phyloP scores from a whole-genome alignment of 352 stramenopile genomes.

The Pythium folliculosum region DNA sequence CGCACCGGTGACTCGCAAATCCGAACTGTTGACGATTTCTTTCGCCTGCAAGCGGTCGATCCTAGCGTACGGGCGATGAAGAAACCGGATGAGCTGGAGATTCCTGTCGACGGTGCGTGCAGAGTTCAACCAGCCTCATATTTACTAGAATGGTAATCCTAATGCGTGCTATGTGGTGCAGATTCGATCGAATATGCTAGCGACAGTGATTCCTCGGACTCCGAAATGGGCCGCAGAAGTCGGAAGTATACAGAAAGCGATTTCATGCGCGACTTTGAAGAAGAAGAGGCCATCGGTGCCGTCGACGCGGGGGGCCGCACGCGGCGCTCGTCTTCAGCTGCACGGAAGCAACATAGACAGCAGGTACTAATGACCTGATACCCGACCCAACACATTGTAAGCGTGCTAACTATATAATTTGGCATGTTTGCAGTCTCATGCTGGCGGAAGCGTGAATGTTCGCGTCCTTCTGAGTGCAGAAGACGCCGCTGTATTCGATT shows the following conservation, averaged over 20 bases:
- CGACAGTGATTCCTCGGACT: constrained; percentile 46
- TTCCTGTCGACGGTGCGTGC: constrained; percentile 16
- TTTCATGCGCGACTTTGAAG: constrained; percentile 82
- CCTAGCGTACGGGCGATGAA: not conserved
- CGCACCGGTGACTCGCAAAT: not conserved
- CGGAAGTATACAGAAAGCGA: constrained; percentile 76
- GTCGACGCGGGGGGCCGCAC: constrained; percentile 21
- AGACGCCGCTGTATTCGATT: constrained; percentile 56
- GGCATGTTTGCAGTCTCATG: not conserved
- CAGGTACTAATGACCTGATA: constrained; percentile 22
- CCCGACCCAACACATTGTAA: not conserved
- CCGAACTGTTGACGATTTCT: constrained; percentile 65
- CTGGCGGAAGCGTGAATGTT: constrained; percentile 32
- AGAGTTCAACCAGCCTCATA: too few species aligned
- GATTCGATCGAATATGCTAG: constrained; percentile 31
- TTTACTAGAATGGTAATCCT: not conserved
- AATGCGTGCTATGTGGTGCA: not conserved
- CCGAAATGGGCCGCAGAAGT: constrained; percentile 38
- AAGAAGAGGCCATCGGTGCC: constrained; percentile 53
- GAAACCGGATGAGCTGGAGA: not conserved
- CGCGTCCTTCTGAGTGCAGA: constrained; percentile 63
- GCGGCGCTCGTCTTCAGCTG: constrained; percentile 2
- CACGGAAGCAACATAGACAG: not conserved
- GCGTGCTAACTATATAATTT: not conserved
- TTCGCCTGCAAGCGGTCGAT: constrained; percentile 38